Percentiles rank a stretch among this genome's conserved stretches.
phyloP scores from a whole-genome alignment of 2,329 filamentous ascomycete species.

The Lachnellula arida region DNA sequence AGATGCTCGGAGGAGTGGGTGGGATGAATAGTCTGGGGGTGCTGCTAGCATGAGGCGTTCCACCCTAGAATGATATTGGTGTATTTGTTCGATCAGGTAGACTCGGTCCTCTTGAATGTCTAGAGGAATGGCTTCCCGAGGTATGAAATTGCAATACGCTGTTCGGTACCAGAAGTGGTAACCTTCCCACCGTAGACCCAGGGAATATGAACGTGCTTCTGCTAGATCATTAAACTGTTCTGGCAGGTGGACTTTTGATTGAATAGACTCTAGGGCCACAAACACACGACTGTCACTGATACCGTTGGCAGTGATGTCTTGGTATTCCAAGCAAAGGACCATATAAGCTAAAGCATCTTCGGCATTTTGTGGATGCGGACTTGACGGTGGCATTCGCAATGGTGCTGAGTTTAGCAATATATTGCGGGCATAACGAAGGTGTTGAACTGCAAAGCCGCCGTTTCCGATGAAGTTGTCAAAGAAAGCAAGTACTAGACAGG shows the following conservation, averaged over 20 bases:
- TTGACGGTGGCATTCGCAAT: conserved; percentile 1
- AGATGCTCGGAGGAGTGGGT: conserved; percentile 14
- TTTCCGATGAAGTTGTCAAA: conserved; percentile 28
- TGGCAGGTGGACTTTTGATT: conserved; percentile 44
- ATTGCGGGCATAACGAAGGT: conserved; percentile 40
- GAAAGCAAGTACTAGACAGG: conserved; percentile 21
- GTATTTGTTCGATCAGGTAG: conserved; percentile 13
- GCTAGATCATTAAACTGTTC: conserved; percentile 35
- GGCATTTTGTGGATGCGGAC: conserved; percentile 30
- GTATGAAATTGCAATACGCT: conserved; percentile 9
- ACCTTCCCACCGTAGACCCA: conserved; percentile 34
- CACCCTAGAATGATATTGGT: conserved; percentile 8
- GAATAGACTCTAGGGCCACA: conserved; percentile 59
- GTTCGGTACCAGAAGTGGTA: conserved; percentile 33
- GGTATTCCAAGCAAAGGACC: conserved; percentile 56
- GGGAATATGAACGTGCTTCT: conserved; percentile 17
- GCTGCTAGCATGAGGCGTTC: conserved; percentile 44
- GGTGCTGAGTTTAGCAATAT: conserved; percentile 5
- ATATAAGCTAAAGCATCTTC: conserved; percentile 56
- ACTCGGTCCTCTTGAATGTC: conserved; percentile 6
- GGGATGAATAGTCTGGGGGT: conserved; percentile 40
- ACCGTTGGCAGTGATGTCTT: conserved; percentile 17
- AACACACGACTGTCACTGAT: conserved; percentile 56
- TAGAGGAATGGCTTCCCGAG: conserved; percentile 32
- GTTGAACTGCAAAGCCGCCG: conserved; percentile 53